phyloP scores from a whole-genome alignment of 805 yeast species.

The Maudiozyma bulderi region DNA sequence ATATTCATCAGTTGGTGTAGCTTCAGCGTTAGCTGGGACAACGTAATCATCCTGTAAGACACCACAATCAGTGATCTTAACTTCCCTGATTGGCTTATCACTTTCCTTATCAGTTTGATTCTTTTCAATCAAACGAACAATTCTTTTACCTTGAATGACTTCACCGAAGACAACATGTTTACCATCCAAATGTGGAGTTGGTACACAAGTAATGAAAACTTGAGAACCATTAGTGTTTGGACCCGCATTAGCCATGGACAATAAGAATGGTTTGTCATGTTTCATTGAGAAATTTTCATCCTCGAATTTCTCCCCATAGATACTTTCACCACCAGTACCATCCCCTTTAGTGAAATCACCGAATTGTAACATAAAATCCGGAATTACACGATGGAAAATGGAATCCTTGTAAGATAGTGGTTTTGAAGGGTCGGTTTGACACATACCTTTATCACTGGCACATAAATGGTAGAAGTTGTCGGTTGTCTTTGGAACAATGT shows the following conservation, averaged over 20 bases:
- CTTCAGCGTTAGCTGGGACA: constrained; percentile 35
- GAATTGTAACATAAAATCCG: constrained; percentile 87
- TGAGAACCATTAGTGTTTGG: constrained; percentile 94
- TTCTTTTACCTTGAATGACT: constrained; percentile 70
- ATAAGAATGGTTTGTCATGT: constrained; percentile 78
- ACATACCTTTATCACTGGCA: constrained; percentile 67
- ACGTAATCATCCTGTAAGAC: constrained; percentile 52
- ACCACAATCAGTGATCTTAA: constrained; percentile 72
- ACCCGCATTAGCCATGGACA: constrained; percentile 97
- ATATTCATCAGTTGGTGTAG: constrained; percentile 58
- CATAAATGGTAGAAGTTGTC: constrained; percentile 84
- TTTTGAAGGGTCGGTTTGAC: constrained; percentile 27
- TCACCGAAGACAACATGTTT: constrained; percentile 96
- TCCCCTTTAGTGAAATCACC: constrained; percentile 75
- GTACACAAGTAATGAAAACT: constrained; percentile 84
- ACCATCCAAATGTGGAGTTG: constrained; percentile 90
- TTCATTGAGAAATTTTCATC: constrained; percentile 75
- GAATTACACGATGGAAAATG: constrained; percentile 87
- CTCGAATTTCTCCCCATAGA: constrained; percentile 77
- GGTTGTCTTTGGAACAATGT: constrained; percentile 77
- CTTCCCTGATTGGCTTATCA: constrained; percentile 66
- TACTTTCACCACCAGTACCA: constrained; percentile 77
- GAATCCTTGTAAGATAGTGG: constrained; percentile 73
- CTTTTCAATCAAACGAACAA: constrained; percentile 71
- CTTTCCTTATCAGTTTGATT: constrained; percentile 46